Evolutionary conservation across 1,284 basidiomycete species (phyloP), one percentile per base, ranked within the genome.

Genomic region (Pascua sp.): DNA sequence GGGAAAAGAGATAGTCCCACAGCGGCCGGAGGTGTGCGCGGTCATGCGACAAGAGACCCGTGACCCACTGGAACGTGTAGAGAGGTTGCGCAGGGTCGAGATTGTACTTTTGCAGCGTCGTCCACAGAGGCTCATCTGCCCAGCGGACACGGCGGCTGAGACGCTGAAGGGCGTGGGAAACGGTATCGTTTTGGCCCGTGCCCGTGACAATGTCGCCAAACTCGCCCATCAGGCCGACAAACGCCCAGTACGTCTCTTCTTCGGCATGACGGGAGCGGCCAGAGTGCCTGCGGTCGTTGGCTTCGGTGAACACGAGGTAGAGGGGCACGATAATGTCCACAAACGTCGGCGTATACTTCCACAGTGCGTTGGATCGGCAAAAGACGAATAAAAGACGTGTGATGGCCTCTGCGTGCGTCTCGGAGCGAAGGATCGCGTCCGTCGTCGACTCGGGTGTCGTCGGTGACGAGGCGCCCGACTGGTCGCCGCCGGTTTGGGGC

Each of bases 361-460:
- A 71, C 44, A 73, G 69, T 0, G 72, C 70, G 55, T 77, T 70
- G 13, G 67, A 44, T 8, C 67, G 63, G 12, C 67, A 62, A 51
- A 76, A 74, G 36, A 77, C 61, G 58, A 70, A 77, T 5, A 79
- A 61, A 32, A 80, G 59, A 3, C 78, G 71, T 4, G 68, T 68
- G 5, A 79, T 58, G 32, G 64, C 69, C 47, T 79, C 77, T 11
- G 66, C 61, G 47, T 78, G 73, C 0, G 72, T 71, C 42, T 77
- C 75, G 2, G 66, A 56, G 18, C 64, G 56, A 12, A 67, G 65
- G 11, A 71, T 47, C 11, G 67, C 57, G 11, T n/a, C n/a, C n/a
- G n/a, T n/a, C n/a, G 62, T 60, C 11, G 65, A 57, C n/a, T 41
- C 11, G 40, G 24, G 43, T 11, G 51, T 46, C n/a, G n/a, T n/a